Percentiles rank a stretch among this genome's conserved stretches.
Evolutionary conservation across 176 grass and related monocot genomes (phyloP).

Genomic region (Guadua angustifolia): DNA sequence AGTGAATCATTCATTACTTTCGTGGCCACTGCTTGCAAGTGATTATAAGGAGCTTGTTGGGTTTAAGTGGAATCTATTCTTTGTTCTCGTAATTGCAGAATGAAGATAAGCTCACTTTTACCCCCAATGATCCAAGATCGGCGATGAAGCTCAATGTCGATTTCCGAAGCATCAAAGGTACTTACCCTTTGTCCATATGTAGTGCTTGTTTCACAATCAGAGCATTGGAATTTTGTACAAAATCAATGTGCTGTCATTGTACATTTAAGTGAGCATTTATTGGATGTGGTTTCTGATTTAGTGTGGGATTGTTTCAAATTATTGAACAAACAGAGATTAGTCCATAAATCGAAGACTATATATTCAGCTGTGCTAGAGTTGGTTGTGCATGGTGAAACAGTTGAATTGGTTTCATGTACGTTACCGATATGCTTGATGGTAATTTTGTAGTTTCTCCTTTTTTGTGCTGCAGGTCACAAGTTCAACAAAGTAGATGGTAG

Average conservation of each 20-base stretch:
- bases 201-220: neutral
- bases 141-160: slow-evolving; percentile 89
- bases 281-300: slow-evolving; percentile 9
- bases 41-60: neutral
- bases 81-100: slow-evolving; percentile 58
- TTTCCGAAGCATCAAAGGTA: slow-evolving; percentile 91
- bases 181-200: neutral
- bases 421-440: slow-evolving; percentile 10
- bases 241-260: slow-evolving; percentile 13
- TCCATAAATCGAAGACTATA: slow-evolving; percentile 4
- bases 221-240: neutral
- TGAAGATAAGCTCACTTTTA: slow-evolving; percentile 75
- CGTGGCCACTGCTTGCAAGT: slow-evolving; percentile 2
- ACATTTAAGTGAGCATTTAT: neutral
- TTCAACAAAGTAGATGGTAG: slow-evolving; percentile 91
- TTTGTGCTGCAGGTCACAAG: slow-evolving; percentile 70
- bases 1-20: slow-evolving; percentile 6
- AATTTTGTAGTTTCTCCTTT: slow-evolving; percentile 23
- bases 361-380: neutral
- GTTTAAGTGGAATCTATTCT: slow-evolving; percentile 5
- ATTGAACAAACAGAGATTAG: neutral
- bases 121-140: slow-evolving; percentile 78
- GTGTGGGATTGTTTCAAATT: neutral
- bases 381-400: neutral
- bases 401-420: slow-evolving; percentile 14